phyloP scores from a whole-genome alignment of 306 rosid genomes.

The Parietaria judaica region DNA sequence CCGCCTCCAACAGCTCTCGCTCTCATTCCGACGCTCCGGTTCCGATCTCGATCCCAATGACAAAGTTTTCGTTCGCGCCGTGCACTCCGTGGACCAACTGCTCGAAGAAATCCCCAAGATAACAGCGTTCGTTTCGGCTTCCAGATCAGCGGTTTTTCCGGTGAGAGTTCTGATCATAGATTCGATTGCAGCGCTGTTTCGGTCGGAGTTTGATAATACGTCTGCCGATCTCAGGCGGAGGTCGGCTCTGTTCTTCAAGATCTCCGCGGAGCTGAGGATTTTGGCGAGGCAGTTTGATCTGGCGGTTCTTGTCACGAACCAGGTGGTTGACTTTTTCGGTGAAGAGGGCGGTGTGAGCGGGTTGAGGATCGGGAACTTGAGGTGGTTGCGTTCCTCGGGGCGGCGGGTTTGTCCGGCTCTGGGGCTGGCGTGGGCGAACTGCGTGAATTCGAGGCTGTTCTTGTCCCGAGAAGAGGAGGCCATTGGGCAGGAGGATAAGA shows the following conservation, averaged over 20 bases:
- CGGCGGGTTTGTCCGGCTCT: slow-evolving; percentile 72
- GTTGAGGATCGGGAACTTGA: slow-evolving; percentile 57
- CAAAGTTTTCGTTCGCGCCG: slow-evolving; percentile 35
- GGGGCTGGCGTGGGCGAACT: slow-evolving; percentile 84
- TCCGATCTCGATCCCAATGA: slow-evolving; percentile 33
- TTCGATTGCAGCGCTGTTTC: slow-evolving; percentile 79
- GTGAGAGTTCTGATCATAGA: slow-evolving; percentile 59
- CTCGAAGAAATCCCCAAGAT: slow-evolving; percentile 37
- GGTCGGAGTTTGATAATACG: slow-evolving; percentile 71
- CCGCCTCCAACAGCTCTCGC: slow-evolving; percentile 65
- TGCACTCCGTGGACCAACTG: slow-evolving; percentile 42
- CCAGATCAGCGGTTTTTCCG: slow-evolving; percentile 30
- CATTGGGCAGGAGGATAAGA: slow-evolving; percentile 14
- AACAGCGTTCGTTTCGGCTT: slow-evolving; percentile 22
- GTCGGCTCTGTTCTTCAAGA: slow-evolving; percentile 60
- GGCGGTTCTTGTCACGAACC: slow-evolving; percentile 78
- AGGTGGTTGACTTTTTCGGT: slow-evolving; percentile 66
- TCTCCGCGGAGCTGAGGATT: slow-evolving; percentile 51
- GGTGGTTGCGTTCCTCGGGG: slow-evolving; percentile 41
- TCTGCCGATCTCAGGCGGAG: slow-evolving; percentile 48
- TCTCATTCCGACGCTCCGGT: slow-evolving; percentile 24
- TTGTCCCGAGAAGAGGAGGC: slow-evolving; percentile 43
- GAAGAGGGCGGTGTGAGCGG: slow-evolving; percentile 31
- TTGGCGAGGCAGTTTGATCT: slow-evolving; percentile 47
- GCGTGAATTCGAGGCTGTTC: slow-evolving; percentile 76